A percentile compares a stretch with the other conserved stretches of the same genome.
Evolutionary conservation across 176 grass and related monocot genomes (phyloP).

Genomic region (Carex pumila): DNA sequence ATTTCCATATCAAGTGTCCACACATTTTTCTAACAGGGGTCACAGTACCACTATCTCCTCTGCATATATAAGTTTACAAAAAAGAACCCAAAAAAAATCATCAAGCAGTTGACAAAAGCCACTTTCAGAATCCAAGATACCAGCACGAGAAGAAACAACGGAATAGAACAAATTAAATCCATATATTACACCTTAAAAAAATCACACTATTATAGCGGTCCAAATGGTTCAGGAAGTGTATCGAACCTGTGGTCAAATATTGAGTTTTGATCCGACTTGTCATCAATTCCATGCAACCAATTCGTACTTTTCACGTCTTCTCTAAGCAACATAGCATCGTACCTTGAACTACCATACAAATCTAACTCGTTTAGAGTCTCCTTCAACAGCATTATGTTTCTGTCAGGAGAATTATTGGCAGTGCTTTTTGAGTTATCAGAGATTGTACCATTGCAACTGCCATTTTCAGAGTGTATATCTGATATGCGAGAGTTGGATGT

Average conservation of each 20-base stretch:
- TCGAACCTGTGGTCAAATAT: conserved; percentile 88
- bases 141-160: neutral
- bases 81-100: conserved; percentile 6
- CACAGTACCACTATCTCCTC: conserved; percentile 46
- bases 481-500: conserved; percentile 19
- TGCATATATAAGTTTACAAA: conserved; percentile 23
- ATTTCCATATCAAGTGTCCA: neutral
- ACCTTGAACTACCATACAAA: conserved; percentile 52
- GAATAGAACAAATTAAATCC: neutral
- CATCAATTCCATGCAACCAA: conserved; percentile 73
- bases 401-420: conserved; percentile 44
- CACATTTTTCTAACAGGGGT: neutral
- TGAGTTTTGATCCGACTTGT: conserved; percentile 69
- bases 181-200: conserved; percentile 21
- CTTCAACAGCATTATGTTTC: conserved; percentile 49
- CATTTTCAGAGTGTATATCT: conserved; percentile 42
- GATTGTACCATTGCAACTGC: conserved; percentile 31
- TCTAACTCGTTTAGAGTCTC: conserved; percentile 69
- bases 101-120: conserved; percentile 6
- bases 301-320: conserved; percentile 69
- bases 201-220: conserved; percentile 42
- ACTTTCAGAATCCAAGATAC: neutral
- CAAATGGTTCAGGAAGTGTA: conserved; percentile 80
- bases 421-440: conserved; percentile 39
- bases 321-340: conserved; percentile 75